A percentile compares a stretch with the other conserved stretches of the same genome.
These are phyloP conservation scores for Flaveria brownii DNA, from an alignment of 129 eudicot species.

Conservation along the genomic window DNA sequence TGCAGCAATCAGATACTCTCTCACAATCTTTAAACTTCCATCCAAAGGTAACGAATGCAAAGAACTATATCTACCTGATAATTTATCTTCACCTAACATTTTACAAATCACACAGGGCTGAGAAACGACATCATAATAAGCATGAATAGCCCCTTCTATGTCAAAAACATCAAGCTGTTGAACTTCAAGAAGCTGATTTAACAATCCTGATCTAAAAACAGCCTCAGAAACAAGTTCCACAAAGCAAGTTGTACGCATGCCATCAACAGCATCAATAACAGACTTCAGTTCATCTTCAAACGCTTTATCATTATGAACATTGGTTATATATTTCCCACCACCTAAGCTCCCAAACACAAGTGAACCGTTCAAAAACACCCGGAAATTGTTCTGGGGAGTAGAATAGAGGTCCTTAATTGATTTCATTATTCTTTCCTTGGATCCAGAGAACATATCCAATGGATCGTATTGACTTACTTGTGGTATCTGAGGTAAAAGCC, in stretches of 20 bases:
- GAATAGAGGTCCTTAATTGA: conserved; percentile 68
- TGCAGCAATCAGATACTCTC: conserved; percentile 74
- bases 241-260: conserved; percentile 58
- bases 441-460: conserved; percentile 81
- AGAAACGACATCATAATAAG: conserved; percentile 78
- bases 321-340: conserved; percentile 56
- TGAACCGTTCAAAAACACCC: conserved; percentile 87
- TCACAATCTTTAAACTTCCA: conserved; percentile 71
- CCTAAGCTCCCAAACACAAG: conserved; percentile 80
- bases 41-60: conserved; percentile 66
- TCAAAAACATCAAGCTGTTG: conserved; percentile 83
- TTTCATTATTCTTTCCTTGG: conserved; percentile 57
- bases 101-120: conserved; percentile 73
- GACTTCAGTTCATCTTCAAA: conserved; percentile 60
- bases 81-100: conserved; percentile 39
- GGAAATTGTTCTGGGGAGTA: conserved; percentile 89
- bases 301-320: conserved; percentile 38
- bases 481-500: conserved; percentile 54
- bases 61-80: conserved; percentile 41
- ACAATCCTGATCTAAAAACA: conserved; percentile 50
- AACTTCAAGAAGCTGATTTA: conserved; percentile 70
- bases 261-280: conserved; percentile 64
- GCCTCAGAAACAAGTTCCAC: conserved; percentile 71
- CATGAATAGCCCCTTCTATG: conserved; percentile 96
- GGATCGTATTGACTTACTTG: conserved; percentile 83